Evolutionary conservation across 805 yeast species (phyloP), one percentile per base, ranked within the genome.

Genomic region (Suhomyces canberraensis): DNA sequence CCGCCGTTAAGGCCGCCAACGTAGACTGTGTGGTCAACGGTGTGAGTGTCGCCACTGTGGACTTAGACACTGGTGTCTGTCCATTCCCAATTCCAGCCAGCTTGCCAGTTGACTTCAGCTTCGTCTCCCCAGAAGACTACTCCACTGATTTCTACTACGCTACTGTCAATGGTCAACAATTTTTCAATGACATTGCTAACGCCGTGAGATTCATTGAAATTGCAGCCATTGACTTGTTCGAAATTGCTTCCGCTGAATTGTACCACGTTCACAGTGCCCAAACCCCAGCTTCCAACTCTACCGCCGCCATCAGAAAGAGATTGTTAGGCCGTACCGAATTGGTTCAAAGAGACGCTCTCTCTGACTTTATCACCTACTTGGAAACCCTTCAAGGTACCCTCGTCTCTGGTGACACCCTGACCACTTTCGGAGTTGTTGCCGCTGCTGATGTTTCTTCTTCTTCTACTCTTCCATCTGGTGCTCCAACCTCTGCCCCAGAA

Each of bases 221-320:
- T 36, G 63, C 70, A 40, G 72, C 72, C 38, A 50, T 16, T 15
- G 33, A 28, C 20, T 47, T 64, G 39, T 60, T 48, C 51, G 52
- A 47, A 31, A 15, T 21, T 5, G 50, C 56, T n/a, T 20, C 31
- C 28, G 32, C 48, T 38, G 51, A 61, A 14, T 40, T 59, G 25
- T 61, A 33, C 61, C 60, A 55, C 30, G 62, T 65, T 33, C 60
- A 52, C 42, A 45, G 38, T 11, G 49, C 50, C 24, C 36, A 51
- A 44, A 31, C 50, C 11, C 63, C 68, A 32, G 51, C 56, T 25
- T 44, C 62, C 22, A 66, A 66, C 62, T 64, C 71, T 26, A 61
- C 71, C 45, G 59, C 61, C 41, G 65, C 65, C 25, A 49, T 64
- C 52, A 64, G 64, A 56, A 66, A 53, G 53, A 63, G 71, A 61